Evolutionary conservation across 2,329 filamentous ascomycete genomes (phyloP).

Genomic region (Aureobasidium sp.): DNA sequence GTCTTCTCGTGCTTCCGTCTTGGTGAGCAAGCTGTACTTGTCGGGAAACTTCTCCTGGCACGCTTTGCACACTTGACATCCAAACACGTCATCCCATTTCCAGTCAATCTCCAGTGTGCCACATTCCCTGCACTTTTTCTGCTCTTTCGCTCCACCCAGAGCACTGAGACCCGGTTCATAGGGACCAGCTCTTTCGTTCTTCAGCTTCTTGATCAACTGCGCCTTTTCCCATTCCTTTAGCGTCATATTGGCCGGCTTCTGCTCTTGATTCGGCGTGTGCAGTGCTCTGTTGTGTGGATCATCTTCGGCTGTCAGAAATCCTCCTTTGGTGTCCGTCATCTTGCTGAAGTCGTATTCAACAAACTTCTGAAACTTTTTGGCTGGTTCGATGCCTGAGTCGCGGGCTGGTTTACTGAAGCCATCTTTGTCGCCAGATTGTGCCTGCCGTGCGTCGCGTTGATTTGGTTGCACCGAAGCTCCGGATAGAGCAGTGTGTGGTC

Average conservation of each 20-base stretch:
- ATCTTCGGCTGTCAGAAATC: slow-evolving; percentile 83
- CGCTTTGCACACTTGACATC: slow-evolving; percentile 61
- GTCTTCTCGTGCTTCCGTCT: slow-evolving; percentile 92
- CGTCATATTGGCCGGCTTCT: slow-evolving; percentile 81
- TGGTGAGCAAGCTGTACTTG: slow-evolving; percentile 90
- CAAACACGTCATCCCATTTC: slow-evolving; percentile 84
- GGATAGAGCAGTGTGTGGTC: slow-evolving; percentile 56
- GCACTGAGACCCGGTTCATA: slow-evolving; percentile 86
- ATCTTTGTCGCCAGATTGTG: slow-evolving; percentile 25
- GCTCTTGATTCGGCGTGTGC: slow-evolving; percentile 47
- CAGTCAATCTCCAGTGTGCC: slow-evolving; percentile 80
- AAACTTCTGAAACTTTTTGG: slow-evolving; percentile 83
- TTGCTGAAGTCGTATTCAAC: slow-evolving; percentile 97
- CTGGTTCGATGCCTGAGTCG: slow-evolving; percentile 57
- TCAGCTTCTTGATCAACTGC: slow-evolving; percentile 63
- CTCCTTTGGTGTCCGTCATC: slow-evolving; percentile 97
- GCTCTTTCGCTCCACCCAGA: slow-evolving; percentile 49
- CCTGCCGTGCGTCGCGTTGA: slow-evolving; percentile 57
- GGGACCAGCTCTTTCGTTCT: slow-evolving; percentile 65
- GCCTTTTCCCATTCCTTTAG: slow-evolving; percentile 83
- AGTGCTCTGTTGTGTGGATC: slow-evolving; percentile 82
- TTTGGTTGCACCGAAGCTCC: slow-evolving; percentile 45
- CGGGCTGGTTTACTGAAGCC: slow-evolving; percentile 23
- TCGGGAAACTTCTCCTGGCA: slow-evolving; percentile 90
- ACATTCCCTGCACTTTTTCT: slow-evolving; percentile 74